A percentile compares a stretch with the other conserved stretches of the same genome.
These are phyloP conservation scores for Eucalyptus grandis DNA, from an alignment of 345 rosid genomes.

Conservation along the genomic window DNA sequence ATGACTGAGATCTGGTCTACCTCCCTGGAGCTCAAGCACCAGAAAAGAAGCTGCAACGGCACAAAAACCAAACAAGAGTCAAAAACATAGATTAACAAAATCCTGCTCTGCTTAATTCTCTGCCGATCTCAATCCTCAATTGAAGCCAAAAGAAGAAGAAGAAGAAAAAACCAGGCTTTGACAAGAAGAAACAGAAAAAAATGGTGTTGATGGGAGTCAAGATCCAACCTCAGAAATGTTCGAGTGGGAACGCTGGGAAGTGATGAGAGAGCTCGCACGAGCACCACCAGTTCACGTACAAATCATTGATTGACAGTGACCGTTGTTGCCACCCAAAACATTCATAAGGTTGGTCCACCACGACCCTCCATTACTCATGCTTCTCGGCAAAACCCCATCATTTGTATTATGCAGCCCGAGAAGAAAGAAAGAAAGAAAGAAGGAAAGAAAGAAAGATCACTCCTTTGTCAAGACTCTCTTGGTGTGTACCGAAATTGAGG, in stretches of 20 bases:
- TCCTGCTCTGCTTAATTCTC: neutral
- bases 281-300: neutral
- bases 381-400: neutral
- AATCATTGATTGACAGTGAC: neutral
- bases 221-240: neutral
- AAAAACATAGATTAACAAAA: neutral
- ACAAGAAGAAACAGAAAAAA: neutral
- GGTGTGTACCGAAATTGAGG: neutral
- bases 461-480: neutral
- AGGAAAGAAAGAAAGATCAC: neutral
- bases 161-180: neutral
- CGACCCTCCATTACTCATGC: neutral
- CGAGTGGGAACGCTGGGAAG: neutral
- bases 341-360: neutral
- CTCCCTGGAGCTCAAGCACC: slow-evolving; percentile 6
- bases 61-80: neutral
- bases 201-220: neutral
- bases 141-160: neutral
- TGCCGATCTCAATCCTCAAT: neutral
- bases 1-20: slow-evolving; percentile 50
- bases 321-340: neutral
- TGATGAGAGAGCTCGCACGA: neutral
- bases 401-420: neutral
- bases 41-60: neutral
- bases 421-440: neutral